Evolutionary conservation across 2,329 filamentous ascomycete genomes (phyloP), one percentile per base, ranked within the genome.

Genomic region (Saccharata proteae): DNA sequence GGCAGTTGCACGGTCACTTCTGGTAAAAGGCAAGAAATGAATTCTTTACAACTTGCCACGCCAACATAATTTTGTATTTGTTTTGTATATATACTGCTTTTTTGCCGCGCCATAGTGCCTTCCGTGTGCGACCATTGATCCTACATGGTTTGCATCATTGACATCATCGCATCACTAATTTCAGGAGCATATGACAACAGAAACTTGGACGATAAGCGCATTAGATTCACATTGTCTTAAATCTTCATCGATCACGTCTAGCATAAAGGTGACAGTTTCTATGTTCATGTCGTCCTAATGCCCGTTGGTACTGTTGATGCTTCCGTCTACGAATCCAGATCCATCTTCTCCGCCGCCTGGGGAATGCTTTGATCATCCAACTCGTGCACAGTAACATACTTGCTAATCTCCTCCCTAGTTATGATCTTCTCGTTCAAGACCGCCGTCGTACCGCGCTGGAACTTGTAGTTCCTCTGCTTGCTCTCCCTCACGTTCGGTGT

Each of bases 391-490:
- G 80, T 92, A 37, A 96, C 78, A 58, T 90, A 96, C 57, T 92
- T 88, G 56, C 80, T 80, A 49, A 98, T 80, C 49, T 98, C 84
- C 57, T 88, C 80, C 67, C 83, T 90, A 49, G 73, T 85, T 56
- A 96, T 93, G 45, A 96, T 71, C 70, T 92, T 93, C 69, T 98
- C 83, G 58, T 93, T 90, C 52, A 98, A 66, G 42, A 90, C 82
- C 7, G 86, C 88, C 7, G 92, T 98, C n/a, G 90, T 96, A 35
- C 90, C 90, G 54, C 76, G 75, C 45, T 69, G 66, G 67, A 94
- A 98, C 48, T 74, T 73, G 67, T 98, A 98, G 64, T 85, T 90
- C 64, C 85, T 76, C 59, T 90, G 72, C 73, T 98, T 98, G 57
- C 80, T 70, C 46, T 74, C 80, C 55, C 92, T 76, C 67, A 85